phyloP scores from a whole-genome alignment of 2,329 filamentous ascomycete genomes.

The Pestalotiopsis sp. region DNA sequence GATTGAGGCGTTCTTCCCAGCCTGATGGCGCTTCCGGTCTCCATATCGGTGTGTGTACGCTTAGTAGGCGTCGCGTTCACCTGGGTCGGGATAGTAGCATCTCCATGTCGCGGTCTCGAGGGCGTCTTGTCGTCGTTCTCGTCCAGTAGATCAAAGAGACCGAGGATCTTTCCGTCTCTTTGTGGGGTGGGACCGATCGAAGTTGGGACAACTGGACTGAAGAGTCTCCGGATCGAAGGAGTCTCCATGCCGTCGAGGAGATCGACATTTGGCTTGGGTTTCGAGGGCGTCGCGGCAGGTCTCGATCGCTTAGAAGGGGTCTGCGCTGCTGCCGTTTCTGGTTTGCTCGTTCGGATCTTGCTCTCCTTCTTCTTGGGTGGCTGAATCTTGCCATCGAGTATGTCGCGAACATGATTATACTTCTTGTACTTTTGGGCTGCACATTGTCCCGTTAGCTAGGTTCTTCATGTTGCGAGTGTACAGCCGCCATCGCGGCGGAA shows the following conservation, averaged over 20 bases:
- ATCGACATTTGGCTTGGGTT: conserved; percentile 28
- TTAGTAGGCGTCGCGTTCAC: conserved; percentile 50
- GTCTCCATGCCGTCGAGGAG: conserved; percentile 48
- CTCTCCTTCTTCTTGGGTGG: conserved; percentile 39
- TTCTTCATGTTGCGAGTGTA: background rate
- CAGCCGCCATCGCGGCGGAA: background rate
- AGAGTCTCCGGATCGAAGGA: conserved; percentile 60
- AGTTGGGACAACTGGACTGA: conserved; percentile 60
- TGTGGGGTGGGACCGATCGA: conserved; percentile 79
- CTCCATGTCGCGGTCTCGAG: conserved; percentile 41
- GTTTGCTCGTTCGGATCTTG: conserved; percentile 43
- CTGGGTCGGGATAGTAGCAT: conserved; percentile 36
- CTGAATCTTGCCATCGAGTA: conserved; percentile 55
- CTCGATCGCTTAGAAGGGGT: conserved; percentile 56
- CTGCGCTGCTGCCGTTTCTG: conserved; percentile 35
- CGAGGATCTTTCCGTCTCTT: conserved; percentile 74
- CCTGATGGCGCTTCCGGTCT: conserved; percentile 30
- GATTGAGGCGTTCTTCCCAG: conserved; percentile 54
- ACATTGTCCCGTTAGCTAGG: background rate
- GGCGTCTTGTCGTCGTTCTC: conserved; percentile 52
- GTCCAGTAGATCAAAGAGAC: conserved; percentile 72
- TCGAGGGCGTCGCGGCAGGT: conserved; percentile 49
- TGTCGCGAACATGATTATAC: conserved; percentile 67
- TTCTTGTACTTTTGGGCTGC: conserved; percentile 75
- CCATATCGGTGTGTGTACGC: conserved; percentile 29